Evolutionary conservation across 257 asterid genomes (phyloP), one percentile per base, ranked within the genome.

Genomic region (Ehretia macrophylla): DNA sequence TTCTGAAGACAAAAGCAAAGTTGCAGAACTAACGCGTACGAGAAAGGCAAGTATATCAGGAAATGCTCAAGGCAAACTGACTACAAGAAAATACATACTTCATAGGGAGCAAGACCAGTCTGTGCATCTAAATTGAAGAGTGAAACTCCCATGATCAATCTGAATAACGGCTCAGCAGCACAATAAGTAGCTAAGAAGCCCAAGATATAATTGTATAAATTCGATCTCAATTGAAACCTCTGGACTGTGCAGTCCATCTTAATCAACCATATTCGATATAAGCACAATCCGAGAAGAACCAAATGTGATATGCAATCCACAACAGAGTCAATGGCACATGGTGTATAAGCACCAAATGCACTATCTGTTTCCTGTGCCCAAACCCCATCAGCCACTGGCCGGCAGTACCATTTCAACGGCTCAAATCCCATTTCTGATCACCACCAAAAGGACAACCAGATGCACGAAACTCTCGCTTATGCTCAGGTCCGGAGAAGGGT

Each of bases 271-370:
- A 80, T 66, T 68, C 94, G 77, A 57, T 79, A 87, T 19, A 74
- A 51, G 67, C 95, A 87, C 68, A 90, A 55, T 14, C 82, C 84
- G 21, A 85, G 56, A 17, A 87, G 77, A 63, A 85, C 77, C 72
- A 87, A 59, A 62, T 83, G 80, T 39, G 94, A 85, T 48, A 83
- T 70, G 59, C 74, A 80, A 8, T 79, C 81, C 67, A 85, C 96
- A 39, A 83, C 71, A 51, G 95, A 75, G 60, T 75, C 87, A 17
- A 79, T 59, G 62, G 79, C 85, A 69, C 98, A 90, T 18, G 96
- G 98, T 17, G 95, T 90, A 52, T 77, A 90, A 59, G 90, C 82
- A 52, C 95, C 95, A 62, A 87, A 87, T 39, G 81, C 73, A 51
- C 80, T 87, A 60, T 72, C 64, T 18, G 82, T 73, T 65, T 81